Base-by-base conservation (phyloP, 345 rosid species). In the Geranium rotundifolium region DNA sequence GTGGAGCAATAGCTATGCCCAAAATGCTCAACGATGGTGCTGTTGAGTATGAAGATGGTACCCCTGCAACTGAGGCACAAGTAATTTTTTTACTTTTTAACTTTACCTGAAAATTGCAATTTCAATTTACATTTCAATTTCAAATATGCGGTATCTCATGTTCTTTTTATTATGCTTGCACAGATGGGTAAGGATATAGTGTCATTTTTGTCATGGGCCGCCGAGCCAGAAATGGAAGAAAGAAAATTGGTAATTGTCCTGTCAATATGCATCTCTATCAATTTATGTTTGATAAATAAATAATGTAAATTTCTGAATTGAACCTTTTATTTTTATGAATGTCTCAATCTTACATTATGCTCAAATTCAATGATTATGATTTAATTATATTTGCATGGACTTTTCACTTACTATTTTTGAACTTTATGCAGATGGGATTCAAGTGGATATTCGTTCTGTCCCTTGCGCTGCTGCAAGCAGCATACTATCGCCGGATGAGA, bases 1-100 rank as follows among this genome's bases (percentile, higher is more conserved):
- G 79, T 17, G 82, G 82, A 49, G 82, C 79, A 14, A 78, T 78
- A 57, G 82, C 77, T 4, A 78, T 78, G 82, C 82, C 82, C 39
- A 59, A 78, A 60, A 72, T 78, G 79, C 67, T 78, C 7, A 78
- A 58, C 54, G 82, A 78, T 65, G 82, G 75, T 63, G 82, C 79
- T 59, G 77, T 78, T 58, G 79, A 78, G 65, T 75, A 75, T 59
- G 82, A 75, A 75, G 82, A 72, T 67, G 77, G 77, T 60, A 69
- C 57, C 60, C 67, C 82, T 20, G 74, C 82, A 60, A 75, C 79
- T 15, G 79, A 75, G 46, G 62, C 79, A 18, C 77, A 75, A 72
- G 82, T 75, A 30, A 4, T 30, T 58, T 27, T 30, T 55, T 18
- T 57, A 57, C 31, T 9, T 55, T 29, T 5, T 18, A 17, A 14